phyloP scores from a whole-genome alignment of 148 eudicot species.

The Rhododendron molle region DNA sequence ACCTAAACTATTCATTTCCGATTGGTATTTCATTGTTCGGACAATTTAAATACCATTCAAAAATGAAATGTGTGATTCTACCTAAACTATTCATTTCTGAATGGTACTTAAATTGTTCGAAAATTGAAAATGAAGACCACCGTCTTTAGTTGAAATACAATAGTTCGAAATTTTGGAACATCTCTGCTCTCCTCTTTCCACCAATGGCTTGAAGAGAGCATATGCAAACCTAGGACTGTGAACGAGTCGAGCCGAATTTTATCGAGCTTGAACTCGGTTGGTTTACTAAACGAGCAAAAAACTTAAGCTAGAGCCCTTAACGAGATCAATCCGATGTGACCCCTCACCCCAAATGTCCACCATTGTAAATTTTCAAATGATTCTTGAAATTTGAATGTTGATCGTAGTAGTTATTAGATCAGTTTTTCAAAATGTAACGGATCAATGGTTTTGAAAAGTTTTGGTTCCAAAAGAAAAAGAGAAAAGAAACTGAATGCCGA shows the following conservation, averaged over 20 bases:
- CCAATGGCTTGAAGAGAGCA: neutral
- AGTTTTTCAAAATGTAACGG: neutral
- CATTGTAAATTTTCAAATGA: neutral
- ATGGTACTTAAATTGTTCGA: no score
- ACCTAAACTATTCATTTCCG: neutral
- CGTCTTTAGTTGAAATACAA: neutral
- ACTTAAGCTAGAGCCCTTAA: neutral
- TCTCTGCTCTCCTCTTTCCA: neutral
- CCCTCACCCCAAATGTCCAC: neutral
- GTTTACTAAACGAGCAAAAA: no score
- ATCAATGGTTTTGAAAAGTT: neutral
- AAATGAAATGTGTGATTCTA: no score
- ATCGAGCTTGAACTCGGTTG: no score
- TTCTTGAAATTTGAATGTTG: neutral
- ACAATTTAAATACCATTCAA: no score
- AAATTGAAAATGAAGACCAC: neutral
- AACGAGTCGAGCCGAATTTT: no score
- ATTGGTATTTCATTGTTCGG: no score
- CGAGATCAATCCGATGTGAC: neutral
- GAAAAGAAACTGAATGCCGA: neutral
- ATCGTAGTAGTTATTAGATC: neutral
- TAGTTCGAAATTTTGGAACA: neutral
- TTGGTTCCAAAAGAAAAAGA: neutral
- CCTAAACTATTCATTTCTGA: no score
- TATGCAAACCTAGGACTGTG: neutral